These are phyloP conservation scores for Herpetospermum pedunculosum DNA, from an alignment of 306 rosid genomes.

Conservation along the genomic window DNA sequence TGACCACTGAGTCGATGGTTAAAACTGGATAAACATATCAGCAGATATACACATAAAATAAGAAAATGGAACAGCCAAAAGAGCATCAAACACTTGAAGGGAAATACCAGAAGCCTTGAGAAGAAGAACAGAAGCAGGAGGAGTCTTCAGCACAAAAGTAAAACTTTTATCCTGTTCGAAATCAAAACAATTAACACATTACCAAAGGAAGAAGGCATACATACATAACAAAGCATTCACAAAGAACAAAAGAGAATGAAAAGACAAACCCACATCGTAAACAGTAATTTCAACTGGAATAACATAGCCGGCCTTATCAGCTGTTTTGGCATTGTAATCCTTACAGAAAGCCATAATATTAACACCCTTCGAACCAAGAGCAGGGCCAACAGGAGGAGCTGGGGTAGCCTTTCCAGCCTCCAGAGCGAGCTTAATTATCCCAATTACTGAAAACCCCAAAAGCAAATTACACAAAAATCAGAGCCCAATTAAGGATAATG, in stretches of 20 bases:
- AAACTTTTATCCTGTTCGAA: slow-evolving; percentile 73
- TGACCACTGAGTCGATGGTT: too few species aligned
- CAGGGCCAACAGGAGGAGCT: slow-evolving; percentile 99
- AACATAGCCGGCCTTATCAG: slow-evolving; percentile 88
- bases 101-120: slow-evolving; percentile 89
- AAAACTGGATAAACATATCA: too few species aligned
- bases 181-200: neutral
- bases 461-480: slow-evolving; percentile 4
- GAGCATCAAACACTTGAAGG: slow-evolving; percentile 15
- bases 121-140: slow-evolving; percentile 95
- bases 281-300: slow-evolving; percentile 98
- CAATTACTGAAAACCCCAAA: slow-evolving; percentile 44
- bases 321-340: slow-evolving; percentile 92
- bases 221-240: neutral
- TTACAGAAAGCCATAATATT: slow-evolving; percentile 97
- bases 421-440: slow-evolving; percentile 81
- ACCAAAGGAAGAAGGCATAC: neutral
- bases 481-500: neutral
- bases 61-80: neutral
- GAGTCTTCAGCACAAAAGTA: slow-evolving; percentile 86
- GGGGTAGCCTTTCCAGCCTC: slow-evolving; percentile 99
- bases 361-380: slow-evolving; percentile 94
- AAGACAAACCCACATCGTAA: slow-evolving; percentile 49
- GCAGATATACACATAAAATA: neutral
- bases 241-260: neutral